These are phyloP conservation scores for Metschnikowia anglica DNA, from an alignment of 805 yeast species.

Conservation along the genomic window DNA sequence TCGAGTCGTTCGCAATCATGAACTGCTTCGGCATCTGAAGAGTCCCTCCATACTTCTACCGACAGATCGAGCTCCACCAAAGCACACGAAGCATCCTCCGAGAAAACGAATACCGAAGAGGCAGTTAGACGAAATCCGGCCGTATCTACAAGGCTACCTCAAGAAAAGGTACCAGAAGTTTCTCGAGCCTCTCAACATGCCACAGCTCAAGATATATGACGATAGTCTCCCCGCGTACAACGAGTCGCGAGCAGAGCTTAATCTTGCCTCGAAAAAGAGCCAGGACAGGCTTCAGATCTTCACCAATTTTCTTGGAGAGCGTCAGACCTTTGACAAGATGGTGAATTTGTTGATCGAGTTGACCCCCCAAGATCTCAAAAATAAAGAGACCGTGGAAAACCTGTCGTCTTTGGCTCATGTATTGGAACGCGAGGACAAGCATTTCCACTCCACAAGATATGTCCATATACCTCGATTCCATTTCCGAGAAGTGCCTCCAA, in stretches of 20 bases:
- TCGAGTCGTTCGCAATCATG: conserved; percentile 31
- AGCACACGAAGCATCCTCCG: conserved; percentile 2
- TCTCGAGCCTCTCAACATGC: conserved; percentile 35
- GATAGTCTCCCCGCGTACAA: conserved; percentile 27
- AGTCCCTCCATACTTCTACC: conserved; percentile 9
- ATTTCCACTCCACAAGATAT: conserved; percentile 12
- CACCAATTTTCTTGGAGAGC: conserved; percentile 28
- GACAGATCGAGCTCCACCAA: conserved; percentile 4
- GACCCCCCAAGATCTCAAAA: conserved; percentile 32
- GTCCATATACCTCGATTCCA: conserved; percentile 20
- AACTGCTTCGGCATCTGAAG: conserved; percentile 17
- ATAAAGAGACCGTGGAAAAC: conserved; percentile 15
- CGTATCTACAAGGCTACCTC: conserved; percentile 21
- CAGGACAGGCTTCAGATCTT: conserved; percentile 22
- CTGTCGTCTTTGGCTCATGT: conserved; percentile 18
- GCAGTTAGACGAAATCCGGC: conserved; percentile 16
- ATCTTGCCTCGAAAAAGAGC: conserved; percentile 26
- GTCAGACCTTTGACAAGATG: conserved; percentile 34
- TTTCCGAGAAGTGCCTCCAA: conserved; percentile 35
- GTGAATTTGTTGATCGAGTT: conserved; percentile 30
- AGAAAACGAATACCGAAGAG: conserved; percentile 12
- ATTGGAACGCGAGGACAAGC: conserved; percentile 24
- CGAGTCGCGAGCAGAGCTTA: conserved; percentile 23
- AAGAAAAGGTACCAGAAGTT: conserved; percentile 31
- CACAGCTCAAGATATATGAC: conserved; percentile 32